These are phyloP conservation scores for Phaeomoniella chlamydospora DNA, from an alignment of 2,329 filamentous ascomycete species.

Conservation along the genomic window DNA sequence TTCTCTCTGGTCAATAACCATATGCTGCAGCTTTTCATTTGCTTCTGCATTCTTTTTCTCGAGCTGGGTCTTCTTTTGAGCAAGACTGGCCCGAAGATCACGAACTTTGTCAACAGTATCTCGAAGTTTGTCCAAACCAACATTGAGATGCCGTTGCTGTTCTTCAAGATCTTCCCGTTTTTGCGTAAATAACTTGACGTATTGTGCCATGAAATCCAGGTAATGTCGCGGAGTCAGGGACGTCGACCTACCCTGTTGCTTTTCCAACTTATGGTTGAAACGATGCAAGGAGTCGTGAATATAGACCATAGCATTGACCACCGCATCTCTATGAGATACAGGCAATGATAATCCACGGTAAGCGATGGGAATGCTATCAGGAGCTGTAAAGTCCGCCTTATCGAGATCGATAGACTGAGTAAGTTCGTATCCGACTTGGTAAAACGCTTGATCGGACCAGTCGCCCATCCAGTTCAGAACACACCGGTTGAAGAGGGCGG, in stretches of 20 bases:
- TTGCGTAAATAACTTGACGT: conserved; percentile 92
- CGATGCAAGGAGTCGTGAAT: conserved; percentile 88
- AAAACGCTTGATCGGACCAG: conserved; percentile 97
- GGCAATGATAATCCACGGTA: conserved; percentile 76
- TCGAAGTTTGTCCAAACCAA: conserved; percentile 90
- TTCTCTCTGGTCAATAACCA: conserved; percentile 91
- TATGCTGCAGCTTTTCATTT: conserved; percentile 91
- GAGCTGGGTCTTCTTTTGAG: conserved; percentile 85
- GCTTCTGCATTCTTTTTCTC: conserved; percentile 91
- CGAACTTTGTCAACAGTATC: conserved; percentile 97
- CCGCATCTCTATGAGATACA: conserved; percentile 75
- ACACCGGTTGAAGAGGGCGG: conserved; percentile 96
- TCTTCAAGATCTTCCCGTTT: conserved; percentile 98
- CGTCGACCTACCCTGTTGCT: conserved; percentile 83
- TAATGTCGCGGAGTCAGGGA: conserved; percentile 95
- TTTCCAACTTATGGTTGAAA: conserved; percentile 77
- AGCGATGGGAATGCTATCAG: conserved; percentile 83
- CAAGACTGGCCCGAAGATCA: conserved; percentile 77
- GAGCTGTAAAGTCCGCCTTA: conserved; percentile 67
- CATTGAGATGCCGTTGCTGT: conserved; percentile 94
- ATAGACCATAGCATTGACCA: conserved; percentile 98
- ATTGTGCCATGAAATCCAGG: conserved; percentile 94
- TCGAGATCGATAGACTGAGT: conserved; percentile 95
- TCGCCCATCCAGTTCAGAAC: conserved; percentile 99
- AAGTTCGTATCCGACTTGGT: conserved; percentile 91